These are phyloP conservation scores for Solanum gracilifrons DNA, from an alignment of 257 asterid species.

Conservation along the genomic window DNA sequence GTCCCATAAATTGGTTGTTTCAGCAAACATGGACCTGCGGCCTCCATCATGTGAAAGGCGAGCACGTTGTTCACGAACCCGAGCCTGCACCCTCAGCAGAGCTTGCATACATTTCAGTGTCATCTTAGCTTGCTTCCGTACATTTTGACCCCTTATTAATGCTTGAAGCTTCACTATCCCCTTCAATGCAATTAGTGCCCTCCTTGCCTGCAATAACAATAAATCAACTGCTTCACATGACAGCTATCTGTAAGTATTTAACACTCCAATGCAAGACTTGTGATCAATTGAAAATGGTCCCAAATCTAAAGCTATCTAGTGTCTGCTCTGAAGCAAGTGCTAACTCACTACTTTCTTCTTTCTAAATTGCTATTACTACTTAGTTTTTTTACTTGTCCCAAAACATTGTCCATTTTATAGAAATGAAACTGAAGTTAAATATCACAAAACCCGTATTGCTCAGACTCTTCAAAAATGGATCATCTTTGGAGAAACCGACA, in stretches of 20 bases:
- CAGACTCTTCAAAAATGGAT: background rate
- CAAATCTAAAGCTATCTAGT: conserved; percentile 1
- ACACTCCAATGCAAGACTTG: background rate
- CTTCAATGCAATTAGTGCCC: conserved; percentile 75
- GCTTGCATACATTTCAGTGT: conserved; percentile 92
- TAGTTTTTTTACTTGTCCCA: background rate
- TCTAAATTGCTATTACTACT: background rate
- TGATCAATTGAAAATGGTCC: background rate
- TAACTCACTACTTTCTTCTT: background rate
- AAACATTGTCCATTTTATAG: background rate
- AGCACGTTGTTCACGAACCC: conserved; percentile 73
- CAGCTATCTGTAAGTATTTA: background rate
- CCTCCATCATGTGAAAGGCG: conserved; percentile 77
- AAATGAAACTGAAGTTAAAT: background rate
- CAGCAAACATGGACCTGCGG: conserved; percentile 68
- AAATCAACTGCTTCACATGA: background rate
- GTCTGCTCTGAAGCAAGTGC: background rate
- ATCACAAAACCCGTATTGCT: background rate
- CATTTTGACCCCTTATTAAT: conserved; percentile 82
- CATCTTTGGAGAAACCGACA: background rate
- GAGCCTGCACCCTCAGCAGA: conserved; percentile 77
- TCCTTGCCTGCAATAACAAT: conserved; percentile 48
- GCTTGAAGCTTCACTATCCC: conserved; percentile 96
- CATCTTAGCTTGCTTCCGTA: conserved; percentile 78
- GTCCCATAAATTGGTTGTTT: conserved; percentile 52